Conservation (phyloP, 2,329 filamentous ascomycete species). For the Lecanicillium sp. region DNA sequence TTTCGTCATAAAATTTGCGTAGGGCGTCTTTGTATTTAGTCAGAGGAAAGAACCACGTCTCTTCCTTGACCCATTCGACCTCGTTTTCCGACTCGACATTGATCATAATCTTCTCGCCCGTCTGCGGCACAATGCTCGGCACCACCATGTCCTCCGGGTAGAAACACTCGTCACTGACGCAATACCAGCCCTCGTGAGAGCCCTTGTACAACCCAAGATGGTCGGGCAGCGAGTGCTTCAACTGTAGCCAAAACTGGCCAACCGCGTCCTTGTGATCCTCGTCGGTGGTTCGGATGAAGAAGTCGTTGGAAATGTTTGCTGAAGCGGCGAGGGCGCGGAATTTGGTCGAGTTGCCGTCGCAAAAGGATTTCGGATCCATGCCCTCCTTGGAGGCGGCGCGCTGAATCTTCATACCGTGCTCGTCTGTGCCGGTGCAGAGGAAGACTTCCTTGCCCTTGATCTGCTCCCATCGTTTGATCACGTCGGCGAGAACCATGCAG, state of each 20-base stretch:
- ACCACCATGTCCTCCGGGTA: conserved; percentile 74
- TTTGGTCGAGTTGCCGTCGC: conserved; percentile 72
- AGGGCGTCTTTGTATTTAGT: conserved; percentile 74
- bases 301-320: conserved; percentile 66
- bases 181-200: conserved; percentile 93
- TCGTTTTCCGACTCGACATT: conserved; percentile 83
- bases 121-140: conserved; percentile 66
- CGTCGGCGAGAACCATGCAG: conserved; percentile 82
- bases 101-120: conserved; percentile 75
- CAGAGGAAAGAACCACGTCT: conserved; percentile 90
- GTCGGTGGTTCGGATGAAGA: conserved; percentile 92
- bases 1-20: conserved; percentile 69
- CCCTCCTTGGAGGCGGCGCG: conserved; percentile 68
- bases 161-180: conserved; percentile 92
- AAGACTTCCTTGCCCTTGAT: conserved; percentile 65
- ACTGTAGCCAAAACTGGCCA: conserved; percentile 77
- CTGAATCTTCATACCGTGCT: conserved; percentile 97
- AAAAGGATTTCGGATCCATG: conserved; percentile 73
- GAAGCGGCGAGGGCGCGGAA: conserved; percentile 68
- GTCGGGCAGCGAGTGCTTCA: conserved; percentile 48
- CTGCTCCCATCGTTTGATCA: conserved; percentile 84
- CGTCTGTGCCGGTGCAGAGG: conserved; percentile 87
- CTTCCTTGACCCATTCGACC: conserved; percentile 90
- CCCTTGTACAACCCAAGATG: conserved; percentile 73
- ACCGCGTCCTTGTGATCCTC: conserved; percentile 74